Evolutionary conservation across 2,329 filamentous ascomycete genomes (phyloP), one percentile per base, ranked within the genome.

Genomic region (Fusarium mundagurra): DNA sequence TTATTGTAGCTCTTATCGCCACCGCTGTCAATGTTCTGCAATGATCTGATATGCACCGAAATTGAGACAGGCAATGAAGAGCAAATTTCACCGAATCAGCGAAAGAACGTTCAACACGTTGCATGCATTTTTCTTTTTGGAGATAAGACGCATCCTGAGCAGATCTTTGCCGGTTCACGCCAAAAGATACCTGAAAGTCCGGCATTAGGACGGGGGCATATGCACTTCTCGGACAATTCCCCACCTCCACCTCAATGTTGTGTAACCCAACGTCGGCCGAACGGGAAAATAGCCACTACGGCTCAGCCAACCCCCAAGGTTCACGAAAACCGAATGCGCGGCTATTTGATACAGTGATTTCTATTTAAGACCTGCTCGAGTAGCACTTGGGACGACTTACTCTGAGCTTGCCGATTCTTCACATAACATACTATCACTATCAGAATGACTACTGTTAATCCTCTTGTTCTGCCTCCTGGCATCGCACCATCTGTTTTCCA

Each of bases 401-500:
- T 53, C 43, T 6, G 1, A 27, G 43, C 4, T 44, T 20, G 10
- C 17, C 17, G 7, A 27, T 27, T 45, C 17, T 27, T 27, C 4
- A 45, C 1, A 18, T 16, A 2, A 8, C 8, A 13, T 36, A 27
- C 7, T 4, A 38, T 22, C 2, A 8, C 10, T 18, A 18, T 14
- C 18, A 55, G 9, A 3, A 61, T 61, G 59, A 8, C 50, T 9
- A 8, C 24, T 14, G 29, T 18, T 4, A 50, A 34, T 18, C 73
- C 69, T 1, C 27, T 75, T 29, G 60, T 65, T 11, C 34, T 75
- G 5, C 73, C 72, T 8, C 73, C 73, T 0, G 54, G 70, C 12
- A 65, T 63, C 2, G 34, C 61, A 7, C 24, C 24, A 8, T n/a
- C 27, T 2, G 24, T 51, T 16, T 75, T 75, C 11, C 51, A 73